These are phyloP conservation scores for Acanthamoeba healyi DNA, from an alignment of 208 protist species.

Conservation along the genomic window DNA sequence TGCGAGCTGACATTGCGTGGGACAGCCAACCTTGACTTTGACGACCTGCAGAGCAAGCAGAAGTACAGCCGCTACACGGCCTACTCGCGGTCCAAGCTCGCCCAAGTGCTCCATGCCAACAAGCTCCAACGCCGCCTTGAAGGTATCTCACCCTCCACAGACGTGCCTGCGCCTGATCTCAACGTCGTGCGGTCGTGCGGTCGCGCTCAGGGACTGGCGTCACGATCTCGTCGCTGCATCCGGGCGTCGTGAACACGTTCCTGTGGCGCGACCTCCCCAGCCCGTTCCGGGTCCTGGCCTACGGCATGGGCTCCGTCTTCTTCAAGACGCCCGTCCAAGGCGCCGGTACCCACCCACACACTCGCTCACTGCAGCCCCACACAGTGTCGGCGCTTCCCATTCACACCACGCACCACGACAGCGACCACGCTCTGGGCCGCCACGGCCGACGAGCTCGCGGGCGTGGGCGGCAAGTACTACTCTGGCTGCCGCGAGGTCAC, in stretches of 20 bases:
- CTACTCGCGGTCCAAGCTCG: slow-evolving; percentile 44
- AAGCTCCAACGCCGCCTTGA: slow-evolving; percentile 38
- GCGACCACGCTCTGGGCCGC: slow-evolving; percentile 20
- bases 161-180: neutral
- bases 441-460: slow-evolving; percentile 19
- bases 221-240: neutral
- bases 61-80: slow-evolving; percentile 61
- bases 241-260: slow-evolving; percentile 1
- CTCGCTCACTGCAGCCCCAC: no score
- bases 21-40: slow-evolving; percentile 53
- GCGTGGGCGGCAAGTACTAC: slow-evolving; percentile 27
- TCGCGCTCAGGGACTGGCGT: neutral
- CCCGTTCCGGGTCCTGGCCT: neutral
- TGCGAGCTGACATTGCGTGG: no score
- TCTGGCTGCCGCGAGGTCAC: neutral
- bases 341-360: neutral
- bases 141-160: neutral
- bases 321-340: slow-evolving; percentile 30
- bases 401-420: neutral
- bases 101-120: slow-evolving; percentile 41
- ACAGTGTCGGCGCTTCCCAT: neutral
- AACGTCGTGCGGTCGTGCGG: neutral
- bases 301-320: slow-evolving; percentile 7
- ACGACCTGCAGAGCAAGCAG: slow-evolving; percentile 33
- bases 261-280: slow-evolving; percentile 28